A percentile compares a stretch with the other conserved stretches of the same genome.
These are phyloP conservation scores for Elaeis oleifera DNA, from an alignment of 202 grass and related monocot species.

Conservation along the genomic window DNA sequence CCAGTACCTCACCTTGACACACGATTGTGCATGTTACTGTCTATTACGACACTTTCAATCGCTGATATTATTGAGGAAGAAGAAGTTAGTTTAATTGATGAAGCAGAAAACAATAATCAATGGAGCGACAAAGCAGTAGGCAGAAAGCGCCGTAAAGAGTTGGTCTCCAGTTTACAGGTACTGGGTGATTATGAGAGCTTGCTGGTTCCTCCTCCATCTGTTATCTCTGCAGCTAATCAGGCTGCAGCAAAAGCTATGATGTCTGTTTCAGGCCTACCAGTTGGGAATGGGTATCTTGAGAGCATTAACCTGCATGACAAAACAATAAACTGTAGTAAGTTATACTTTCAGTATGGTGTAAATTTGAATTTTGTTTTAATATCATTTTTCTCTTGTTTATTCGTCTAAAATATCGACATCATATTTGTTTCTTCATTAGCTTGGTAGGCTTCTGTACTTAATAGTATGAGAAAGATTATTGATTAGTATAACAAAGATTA, in stretches of 20 bases:
- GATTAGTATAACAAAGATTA: too few species aligned
- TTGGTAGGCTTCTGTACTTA: too few species aligned
- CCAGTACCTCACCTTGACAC: constrained; percentile 93
- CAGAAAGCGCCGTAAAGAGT: constrained; percentile 42
- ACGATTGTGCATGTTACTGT: constrained; percentile 77
- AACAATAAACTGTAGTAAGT: constrained; percentile 55
- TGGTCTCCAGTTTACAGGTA: constrained; percentile 69
- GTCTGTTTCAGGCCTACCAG: constrained; percentile 60
- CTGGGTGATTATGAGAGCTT: constrained; percentile 83
- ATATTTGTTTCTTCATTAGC: too few species aligned
- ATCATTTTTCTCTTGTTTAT: not conserved
- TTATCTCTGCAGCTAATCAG: constrained; percentile 68
- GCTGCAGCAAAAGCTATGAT: constrained; percentile 76
- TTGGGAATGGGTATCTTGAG: constrained; percentile 50
- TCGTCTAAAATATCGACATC: too few species aligned
- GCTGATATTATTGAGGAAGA: constrained; percentile 78
- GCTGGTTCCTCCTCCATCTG: constrained; percentile 73
- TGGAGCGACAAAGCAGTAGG: constrained; percentile 30
- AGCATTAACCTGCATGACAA: constrained; percentile 39
- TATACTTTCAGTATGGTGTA: constrained; percentile 24
- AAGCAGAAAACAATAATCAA: constrained; percentile 31
- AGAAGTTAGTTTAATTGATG: constrained; percentile 26
- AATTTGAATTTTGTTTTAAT: constrained; percentile 4
- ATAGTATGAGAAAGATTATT: too few species aligned
- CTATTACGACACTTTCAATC: constrained; percentile 73